Evolutionary conservation across 179 eudicot species (phyloP), one percentile per base, ranked within the genome.

Genomic region (Carnegiea gigantea): DNA sequence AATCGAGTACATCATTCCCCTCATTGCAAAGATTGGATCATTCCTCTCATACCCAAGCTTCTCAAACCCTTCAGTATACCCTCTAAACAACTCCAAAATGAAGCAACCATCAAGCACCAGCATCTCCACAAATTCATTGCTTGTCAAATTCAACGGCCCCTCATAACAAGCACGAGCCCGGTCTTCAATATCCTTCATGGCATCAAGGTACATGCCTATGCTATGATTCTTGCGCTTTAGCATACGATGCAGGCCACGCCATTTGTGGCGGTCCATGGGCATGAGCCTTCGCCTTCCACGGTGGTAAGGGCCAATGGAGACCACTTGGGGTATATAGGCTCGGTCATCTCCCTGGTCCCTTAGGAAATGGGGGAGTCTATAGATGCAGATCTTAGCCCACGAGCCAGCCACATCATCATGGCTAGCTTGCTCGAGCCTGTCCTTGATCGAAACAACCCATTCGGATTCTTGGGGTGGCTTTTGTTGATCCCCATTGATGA

Each of bases 1-100:
- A 33, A 95, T 89, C 8, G 95, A 93, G 76, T 95, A 93, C 96
- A 93, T 91, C 1, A 90, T 83, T 3, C 92, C 89, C 4, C 97
- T 79, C 92, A 91, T 90, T 0, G 92, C 91, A 65, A 91, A 91
- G 0, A 90, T 70, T 0, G 92, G 94, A 24, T 90, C 97, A 67
- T 86, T 87, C 62, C 91, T 79, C 0, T 91, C 86, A 68, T 91
- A 91, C 1, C 93, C 92, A 0, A 91, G 87, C 15, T 73, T 71
- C 77, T 67, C 76, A 68, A 91, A 90, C 4, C 91, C 97, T 20
- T 79, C 87, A 0, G 82, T 78, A 1, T 87, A 89, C 1, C 97
- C 97, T 26, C 89, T 80, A 43, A 91, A 90, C 54, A 91, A 87
- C 87, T 92, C 97, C 2, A 92, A 87, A n/a, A 88, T 71, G 82